Evolutionary conservation across 345 rosid species (phyloP).

Genomic region (Gynandropsis gynandra): DNA sequence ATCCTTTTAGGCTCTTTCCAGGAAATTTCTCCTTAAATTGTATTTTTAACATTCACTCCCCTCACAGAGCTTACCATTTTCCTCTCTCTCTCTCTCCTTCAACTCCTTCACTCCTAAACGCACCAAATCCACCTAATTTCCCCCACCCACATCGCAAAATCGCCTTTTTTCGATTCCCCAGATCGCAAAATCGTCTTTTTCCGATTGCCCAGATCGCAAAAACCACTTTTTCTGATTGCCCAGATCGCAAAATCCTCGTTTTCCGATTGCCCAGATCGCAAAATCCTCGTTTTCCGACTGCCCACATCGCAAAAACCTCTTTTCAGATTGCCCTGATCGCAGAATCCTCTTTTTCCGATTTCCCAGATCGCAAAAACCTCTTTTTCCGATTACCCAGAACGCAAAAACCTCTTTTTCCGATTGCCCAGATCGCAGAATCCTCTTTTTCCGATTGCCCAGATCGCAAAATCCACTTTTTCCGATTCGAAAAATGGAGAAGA

Average conservation of each 20-base stretch:
- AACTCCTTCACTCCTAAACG: not conserved
- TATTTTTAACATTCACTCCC: constrained; percentile 21
- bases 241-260: constrained; percentile 13
- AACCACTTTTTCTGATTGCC: not conserved
- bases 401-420: not conserved
- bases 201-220: constrained; percentile 5
- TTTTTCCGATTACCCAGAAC: constrained; percentile 9
- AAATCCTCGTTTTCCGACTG: not conserved
- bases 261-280: constrained; percentile 6
- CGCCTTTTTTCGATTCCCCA: constrained; percentile 6
- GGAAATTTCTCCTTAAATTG: constrained; percentile 41
- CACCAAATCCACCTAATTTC: not conserved
- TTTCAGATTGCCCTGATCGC: constrained; percentile 8
- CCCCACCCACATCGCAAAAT: constrained; percentile 1
- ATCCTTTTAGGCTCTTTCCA: constrained; percentile 27
- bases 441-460: constrained; percentile 3
- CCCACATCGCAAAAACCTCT: constrained; percentile 17
- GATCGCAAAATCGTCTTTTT: constrained; percentile 6
- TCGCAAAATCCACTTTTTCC: not conserved
- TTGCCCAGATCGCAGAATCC: constrained; percentile 18
- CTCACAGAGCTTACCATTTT: constrained; percentile 19
- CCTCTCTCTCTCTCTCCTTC: constrained; percentile 13
- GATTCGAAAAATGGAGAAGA: constrained; percentile 50
- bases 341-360: not conserved
- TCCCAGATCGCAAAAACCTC: no score